Conservation (phyloP, 352 stramenopile species). For the Phytophthora brassicae region DNA sequence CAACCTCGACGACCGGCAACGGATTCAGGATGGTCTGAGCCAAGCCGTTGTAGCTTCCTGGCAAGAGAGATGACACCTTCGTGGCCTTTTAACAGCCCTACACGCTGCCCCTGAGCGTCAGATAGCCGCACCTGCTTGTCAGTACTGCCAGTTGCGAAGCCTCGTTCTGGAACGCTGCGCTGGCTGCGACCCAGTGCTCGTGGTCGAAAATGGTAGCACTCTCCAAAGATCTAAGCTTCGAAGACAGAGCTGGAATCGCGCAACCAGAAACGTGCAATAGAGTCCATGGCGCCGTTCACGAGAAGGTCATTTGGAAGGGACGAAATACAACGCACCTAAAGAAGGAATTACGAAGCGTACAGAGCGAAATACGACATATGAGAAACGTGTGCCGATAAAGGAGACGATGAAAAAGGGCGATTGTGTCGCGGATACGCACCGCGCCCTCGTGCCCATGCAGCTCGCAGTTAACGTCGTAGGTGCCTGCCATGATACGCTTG, state of each 20-base stretch:
- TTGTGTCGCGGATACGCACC: conserved; percentile 37
- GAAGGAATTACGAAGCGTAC: background rate
- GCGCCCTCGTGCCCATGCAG: conserved; percentile 76
- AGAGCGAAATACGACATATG: conserved; percentile 6
- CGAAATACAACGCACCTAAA: conserved; percentile 64
- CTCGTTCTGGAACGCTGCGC: conserved; percentile 43
- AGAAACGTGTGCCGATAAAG: background rate
- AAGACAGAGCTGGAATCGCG: conserved; percentile 24
- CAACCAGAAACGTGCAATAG: conserved; percentile 56
- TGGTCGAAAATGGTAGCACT: conserved; percentile 70
- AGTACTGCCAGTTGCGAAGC: conserved; percentile 80
- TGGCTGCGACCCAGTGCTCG: conserved; percentile 82
- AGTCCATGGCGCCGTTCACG: conserved; percentile 82
- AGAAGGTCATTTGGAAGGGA: conserved; percentile 51
- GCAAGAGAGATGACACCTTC: conserved; percentile 78
- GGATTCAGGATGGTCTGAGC: no score
- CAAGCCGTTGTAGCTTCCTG: no score
- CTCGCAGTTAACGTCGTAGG: conserved; percentile 47
- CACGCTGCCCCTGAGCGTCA: conserved; percentile 42
- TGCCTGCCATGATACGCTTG: conserved; percentile 15
- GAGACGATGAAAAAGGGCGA: background rate
- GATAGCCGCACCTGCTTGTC: conserved; percentile 77
- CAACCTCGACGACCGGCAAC: no score
- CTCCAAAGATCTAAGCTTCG: conserved; percentile 44
- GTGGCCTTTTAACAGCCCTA: conserved; percentile 55